phyloP scores from a whole-genome alignment of 2,329 filamentous ascomycete genomes.

The Cladophialophora bantiana region DNA sequence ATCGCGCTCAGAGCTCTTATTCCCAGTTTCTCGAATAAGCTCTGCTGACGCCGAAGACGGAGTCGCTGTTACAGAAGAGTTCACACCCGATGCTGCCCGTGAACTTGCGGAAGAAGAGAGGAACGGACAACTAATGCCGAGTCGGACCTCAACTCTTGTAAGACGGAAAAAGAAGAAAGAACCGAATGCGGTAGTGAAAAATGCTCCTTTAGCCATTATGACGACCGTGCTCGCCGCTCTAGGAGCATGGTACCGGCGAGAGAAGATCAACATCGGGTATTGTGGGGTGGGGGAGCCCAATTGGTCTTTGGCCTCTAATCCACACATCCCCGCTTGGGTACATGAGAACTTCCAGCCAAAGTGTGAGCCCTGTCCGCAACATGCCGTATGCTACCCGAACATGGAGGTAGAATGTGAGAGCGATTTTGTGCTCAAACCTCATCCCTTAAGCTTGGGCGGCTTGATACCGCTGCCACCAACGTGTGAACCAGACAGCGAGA shows the following conservation, averaged over 20 bases:
- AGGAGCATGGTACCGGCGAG: conserved; percentile 84
- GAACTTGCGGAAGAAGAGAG: conserved; percentile 71
- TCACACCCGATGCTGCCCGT: conserved; percentile 87
- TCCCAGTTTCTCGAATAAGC: conserved; percentile 57
- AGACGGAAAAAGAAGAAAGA: conserved; percentile 53
- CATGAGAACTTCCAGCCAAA: conserved; percentile 71
- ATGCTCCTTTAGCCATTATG: conserved; percentile 74
- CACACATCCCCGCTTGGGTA: conserved; percentile 74
- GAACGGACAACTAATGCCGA: conserved; percentile 38
- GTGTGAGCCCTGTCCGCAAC: conserved; percentile 88
- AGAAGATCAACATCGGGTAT: conserved; percentile 95
- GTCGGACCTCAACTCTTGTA: conserved; percentile 47
- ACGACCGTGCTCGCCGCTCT: conserved; percentile 75
- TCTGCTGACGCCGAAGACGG: conserved; percentile 51
- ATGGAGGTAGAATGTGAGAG: conserved; percentile 80
- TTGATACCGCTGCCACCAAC: conserved; percentile 84
- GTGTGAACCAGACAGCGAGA: conserved; percentile 94
- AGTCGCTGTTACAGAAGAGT: conserved; percentile 83
- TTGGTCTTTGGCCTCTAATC: conserved; percentile 63
- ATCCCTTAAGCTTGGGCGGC: conserved; percentile 82
- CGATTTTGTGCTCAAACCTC: conserved; percentile 83
- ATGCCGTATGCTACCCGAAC: conserved; percentile 85
- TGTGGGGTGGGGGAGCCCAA: conserved; percentile 80
- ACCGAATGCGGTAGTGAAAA: conserved; percentile 61
- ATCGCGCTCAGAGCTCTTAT: conserved; percentile 59